Percentiles rank a stretch among this genome's conserved stretches.
phyloP scores from a whole-genome alignment of 768 basidiomycete species.

The Boletales sp. region DNA sequence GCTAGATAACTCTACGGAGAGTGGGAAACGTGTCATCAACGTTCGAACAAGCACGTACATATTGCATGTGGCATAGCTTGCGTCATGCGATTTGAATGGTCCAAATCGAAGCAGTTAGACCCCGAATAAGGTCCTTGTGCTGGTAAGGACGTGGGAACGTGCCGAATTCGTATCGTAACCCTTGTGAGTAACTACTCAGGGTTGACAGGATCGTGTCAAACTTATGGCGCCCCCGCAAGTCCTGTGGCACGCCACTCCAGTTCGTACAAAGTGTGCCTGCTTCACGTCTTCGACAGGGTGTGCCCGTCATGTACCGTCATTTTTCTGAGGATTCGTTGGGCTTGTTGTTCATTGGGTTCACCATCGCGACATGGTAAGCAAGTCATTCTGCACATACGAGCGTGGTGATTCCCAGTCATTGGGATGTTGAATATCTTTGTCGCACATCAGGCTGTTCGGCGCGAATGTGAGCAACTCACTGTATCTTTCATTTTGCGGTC shows the following conservation, averaged over 20 bases:
- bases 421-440: background rate
- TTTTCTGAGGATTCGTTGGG: conserved; percentile 1
- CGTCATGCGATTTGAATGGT: too few species aligned
- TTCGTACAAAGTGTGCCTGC: background rate
- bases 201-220: background rate
- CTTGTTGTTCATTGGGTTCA: conserved; percentile 8
- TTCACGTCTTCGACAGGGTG: background rate
- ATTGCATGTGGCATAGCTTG: too few species aligned
- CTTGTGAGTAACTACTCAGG: background rate
- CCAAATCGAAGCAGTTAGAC: too few species aligned
- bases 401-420: background rate
- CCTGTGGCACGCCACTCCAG: too few species aligned
- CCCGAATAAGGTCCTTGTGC: too few species aligned
- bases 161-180: background rate
- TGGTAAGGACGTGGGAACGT: background rate
- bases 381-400: too few species aligned
- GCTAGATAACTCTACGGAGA: too few species aligned
- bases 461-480: conserved; percentile 1
- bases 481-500: background rate
- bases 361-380: conserved; percentile 14
- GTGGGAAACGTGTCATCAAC: too few species aligned
- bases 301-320: background rate
- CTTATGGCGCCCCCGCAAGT: background rate
- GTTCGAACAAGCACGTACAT: too few species aligned
- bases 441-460: conserved; percentile 10